Base-by-base conservation (phyloP, 2,329 filamentous ascomycete genomes). In the Atkinsonella hypoxylon region DNA sequence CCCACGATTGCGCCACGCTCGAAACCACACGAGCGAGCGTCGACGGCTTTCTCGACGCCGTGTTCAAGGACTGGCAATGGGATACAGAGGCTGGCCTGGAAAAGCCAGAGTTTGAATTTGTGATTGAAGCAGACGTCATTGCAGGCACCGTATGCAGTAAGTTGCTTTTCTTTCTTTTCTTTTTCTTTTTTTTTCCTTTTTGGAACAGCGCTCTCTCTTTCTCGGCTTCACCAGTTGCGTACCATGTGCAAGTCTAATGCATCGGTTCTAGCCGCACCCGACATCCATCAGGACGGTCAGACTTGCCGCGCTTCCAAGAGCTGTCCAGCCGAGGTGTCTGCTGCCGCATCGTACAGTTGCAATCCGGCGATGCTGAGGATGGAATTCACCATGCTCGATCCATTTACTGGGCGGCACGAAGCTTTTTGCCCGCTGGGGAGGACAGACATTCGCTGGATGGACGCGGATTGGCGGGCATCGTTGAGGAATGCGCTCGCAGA, bases 1-100 rank as follows among this genome's bases (percentile, higher is more conserved):
- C 62, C 1, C 57, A 64, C 3, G 38, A 47, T 0, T 49, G 48
- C 3, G 56, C 61, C 2, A 60, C 55, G 1, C 47, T 62, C 17
- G 40, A 49, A 0, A 56, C 56, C 30, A 65, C 64, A 0, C 54
- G 57, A 11, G 55, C 58, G 17, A 66, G 62, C 7, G 62, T 66
- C 48, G 64, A 66, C 20, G 58, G 59, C 1, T 66, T 66, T 31
- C 48, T 66, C 31, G 58, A 58, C 0, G 64, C 64, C 13, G 52
- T 64, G 0, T 66, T 66, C 51, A 58, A 58, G 6, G 52, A 56
- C 2, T 66, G 64, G 63, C 36, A 51, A 1, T 57, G 58, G 18
- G 52, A 55, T 9, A 39, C 32, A 4, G 13, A 45, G 1, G 52
- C 43, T 0, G 52, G 50, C 1, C 45, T 56, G 2, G n/a, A n/a